Conservation (phyloP, 768 basidiomycete species). For the Lactarius indigo region DNA sequence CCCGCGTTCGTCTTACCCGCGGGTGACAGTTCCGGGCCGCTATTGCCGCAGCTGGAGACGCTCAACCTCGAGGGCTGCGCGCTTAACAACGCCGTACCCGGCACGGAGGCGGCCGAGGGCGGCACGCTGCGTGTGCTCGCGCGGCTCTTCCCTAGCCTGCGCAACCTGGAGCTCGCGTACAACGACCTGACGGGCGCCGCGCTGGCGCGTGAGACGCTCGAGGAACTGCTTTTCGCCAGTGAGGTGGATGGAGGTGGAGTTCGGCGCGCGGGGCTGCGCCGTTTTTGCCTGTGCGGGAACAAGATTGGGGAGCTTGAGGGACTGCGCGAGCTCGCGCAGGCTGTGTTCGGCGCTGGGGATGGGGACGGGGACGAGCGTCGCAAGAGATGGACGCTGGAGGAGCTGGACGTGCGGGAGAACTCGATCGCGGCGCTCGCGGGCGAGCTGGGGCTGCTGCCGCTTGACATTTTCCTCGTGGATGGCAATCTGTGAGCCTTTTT, state of each 20-base stretch:
- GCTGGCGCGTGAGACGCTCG: slow-evolving; percentile 46
- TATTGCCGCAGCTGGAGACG: slow-evolving; percentile 70
- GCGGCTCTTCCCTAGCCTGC: slow-evolving; percentile 66
- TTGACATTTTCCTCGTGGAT: slow-evolving; percentile 81
- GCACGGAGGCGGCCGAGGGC: slow-evolving; percentile 47
- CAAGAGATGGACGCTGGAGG: slow-evolving; percentile 69
- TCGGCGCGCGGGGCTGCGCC: slow-evolving; percentile 52
- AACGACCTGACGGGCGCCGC: slow-evolving; percentile 59
- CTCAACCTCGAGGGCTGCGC: slow-evolving; percentile 72
- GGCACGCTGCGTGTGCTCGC: slow-evolving; percentile 56
- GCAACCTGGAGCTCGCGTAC: slow-evolving; percentile 70
- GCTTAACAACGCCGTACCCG: slow-evolving; percentile 51
- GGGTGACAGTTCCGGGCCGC: slow-evolving; percentile 33
- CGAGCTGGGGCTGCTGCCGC: slow-evolving; percentile 67
- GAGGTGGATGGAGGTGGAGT: not conserved
- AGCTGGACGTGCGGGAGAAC: slow-evolving; percentile 80
- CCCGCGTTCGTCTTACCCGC: slow-evolving; percentile 54
- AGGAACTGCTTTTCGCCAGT: slow-evolving; percentile 44
- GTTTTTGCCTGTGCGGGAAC: slow-evolving; percentile 69
- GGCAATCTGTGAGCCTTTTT: slow-evolving; percentile 66
- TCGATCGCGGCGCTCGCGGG: slow-evolving; percentile 67
- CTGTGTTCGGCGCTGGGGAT: slow-evolving; percentile 45
- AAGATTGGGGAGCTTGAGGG: slow-evolving; percentile 57
- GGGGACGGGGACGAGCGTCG: slow-evolving; percentile 46
- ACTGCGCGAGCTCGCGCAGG: slow-evolving; percentile 54